These are phyloP conservation scores for Alternaria sp. DNA, from an alignment of 2,329 filamentous ascomycete species.

Conservation along the genomic window DNA sequence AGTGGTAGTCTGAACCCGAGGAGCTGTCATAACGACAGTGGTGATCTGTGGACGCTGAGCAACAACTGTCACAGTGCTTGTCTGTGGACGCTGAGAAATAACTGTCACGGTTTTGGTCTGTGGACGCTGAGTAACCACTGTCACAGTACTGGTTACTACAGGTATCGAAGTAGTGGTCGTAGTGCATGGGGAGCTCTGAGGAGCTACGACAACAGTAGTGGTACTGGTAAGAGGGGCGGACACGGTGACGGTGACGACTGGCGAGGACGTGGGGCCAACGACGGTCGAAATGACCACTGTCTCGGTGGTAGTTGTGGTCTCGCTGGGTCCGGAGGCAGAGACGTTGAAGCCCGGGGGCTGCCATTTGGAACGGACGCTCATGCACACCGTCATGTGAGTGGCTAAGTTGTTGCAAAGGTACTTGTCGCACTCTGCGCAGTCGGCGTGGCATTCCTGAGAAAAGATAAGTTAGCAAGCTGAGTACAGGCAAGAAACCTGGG, in stretches of 20 bases:
- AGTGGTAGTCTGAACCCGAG: not conserved
- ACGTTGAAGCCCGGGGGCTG: slow-evolving; percentile 1
- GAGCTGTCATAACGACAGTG: not conserved
- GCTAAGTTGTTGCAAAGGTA: not conserved
- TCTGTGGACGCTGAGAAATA: not conserved
- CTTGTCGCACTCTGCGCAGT: slow-evolving; percentile 2
- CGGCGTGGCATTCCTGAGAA: not conserved
- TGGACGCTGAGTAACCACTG: not conserved
- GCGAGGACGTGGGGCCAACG: not conserved
- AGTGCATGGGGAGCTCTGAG: not conserved
- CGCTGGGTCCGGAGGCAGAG: not conserved
- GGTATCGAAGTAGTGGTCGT: not conserved
- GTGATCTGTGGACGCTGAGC: not conserved
- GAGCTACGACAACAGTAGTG: not conserved
- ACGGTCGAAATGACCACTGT: not conserved
- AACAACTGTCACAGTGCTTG: not conserved
- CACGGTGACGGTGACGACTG: not conserved
- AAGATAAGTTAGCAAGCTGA: not conserved
- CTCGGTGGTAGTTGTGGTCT: not conserved
- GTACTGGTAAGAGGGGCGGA: not conserved
- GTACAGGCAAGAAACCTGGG: not conserved
- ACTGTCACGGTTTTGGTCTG: not conserved
- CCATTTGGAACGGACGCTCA: slow-evolving; percentile 5
- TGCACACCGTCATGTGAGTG: not conserved
- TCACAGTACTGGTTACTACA: not conserved